These are phyloP conservation scores for Ministeria vibrans DNA, from an alignment of 78 protist species.

Conservation along the genomic window DNA sequence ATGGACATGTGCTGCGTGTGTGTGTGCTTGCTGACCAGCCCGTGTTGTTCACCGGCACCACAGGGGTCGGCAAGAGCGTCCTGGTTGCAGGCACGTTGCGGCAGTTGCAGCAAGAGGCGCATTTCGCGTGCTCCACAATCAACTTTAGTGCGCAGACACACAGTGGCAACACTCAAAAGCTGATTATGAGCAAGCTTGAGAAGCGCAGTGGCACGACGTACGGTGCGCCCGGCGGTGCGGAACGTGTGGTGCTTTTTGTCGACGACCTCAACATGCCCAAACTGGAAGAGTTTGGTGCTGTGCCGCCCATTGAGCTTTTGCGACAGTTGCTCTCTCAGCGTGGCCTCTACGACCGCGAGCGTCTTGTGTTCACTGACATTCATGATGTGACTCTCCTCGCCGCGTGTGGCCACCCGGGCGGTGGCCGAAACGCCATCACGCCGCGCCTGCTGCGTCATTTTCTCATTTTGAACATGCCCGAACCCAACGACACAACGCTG, in stretches of 20 bases:
- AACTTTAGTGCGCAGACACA: slow-evolving; percentile 76
- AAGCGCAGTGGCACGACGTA: slow-evolving; percentile 36
- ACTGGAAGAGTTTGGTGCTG: slow-evolving; percentile 48
- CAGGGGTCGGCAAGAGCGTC: slow-evolving; percentile 75
- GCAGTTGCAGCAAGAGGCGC: slow-evolving; percentile 29
- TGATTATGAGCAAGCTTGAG: slow-evolving; percentile 46
- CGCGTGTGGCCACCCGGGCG: slow-evolving; percentile 84
- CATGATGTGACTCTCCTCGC: slow-evolving; percentile 47
- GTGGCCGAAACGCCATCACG: slow-evolving; percentile 54
- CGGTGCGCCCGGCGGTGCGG: slow-evolving; percentile 49
- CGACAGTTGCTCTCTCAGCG: slow-evolving; percentile 66
- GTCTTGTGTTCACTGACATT: neutral
- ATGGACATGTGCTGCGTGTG: neutral
- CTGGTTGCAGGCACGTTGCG: slow-evolving; percentile 23
- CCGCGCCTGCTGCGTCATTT: slow-evolving; percentile 62
- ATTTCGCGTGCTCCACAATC: slow-evolving; percentile 19
- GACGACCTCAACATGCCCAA: slow-evolving; percentile 74
- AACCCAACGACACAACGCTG: slow-evolving; percentile 38
- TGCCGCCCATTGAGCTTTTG: slow-evolving; percentile 65
- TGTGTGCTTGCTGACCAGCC: neutral
- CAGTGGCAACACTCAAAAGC: slow-evolving; percentile 39
- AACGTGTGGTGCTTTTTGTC: slow-evolving; percentile 25
- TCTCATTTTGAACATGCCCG: slow-evolving; percentile 5
- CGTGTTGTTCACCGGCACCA: slow-evolving; percentile 56
- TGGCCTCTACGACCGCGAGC: slow-evolving; percentile 56